These are phyloP conservation scores for Biscutella laevigata DNA, from an alignment of 441 rosid genomes.

Conservation along the genomic window DNA sequence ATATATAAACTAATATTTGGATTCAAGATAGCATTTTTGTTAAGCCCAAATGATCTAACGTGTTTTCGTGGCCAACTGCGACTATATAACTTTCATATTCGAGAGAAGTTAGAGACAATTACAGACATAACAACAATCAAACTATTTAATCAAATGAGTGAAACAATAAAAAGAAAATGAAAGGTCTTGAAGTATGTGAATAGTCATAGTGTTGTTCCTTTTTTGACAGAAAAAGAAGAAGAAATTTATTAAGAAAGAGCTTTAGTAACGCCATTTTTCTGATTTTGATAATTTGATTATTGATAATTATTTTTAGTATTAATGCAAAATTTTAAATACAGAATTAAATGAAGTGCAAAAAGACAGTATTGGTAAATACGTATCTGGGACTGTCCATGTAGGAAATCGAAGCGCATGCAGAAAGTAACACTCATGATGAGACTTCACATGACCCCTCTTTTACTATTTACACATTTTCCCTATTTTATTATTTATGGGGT, in stretches of 20 bases:
- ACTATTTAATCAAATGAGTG: too few relatives aligned
- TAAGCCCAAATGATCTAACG: too few relatives aligned
- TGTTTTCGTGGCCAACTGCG: too few relatives aligned
- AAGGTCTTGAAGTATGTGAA: too few relatives aligned
- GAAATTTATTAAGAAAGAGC: slow-evolving; percentile 9
- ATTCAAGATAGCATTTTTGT: too few relatives aligned
- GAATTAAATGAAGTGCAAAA: background rate
- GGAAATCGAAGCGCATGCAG: slow-evolving; percentile 29
- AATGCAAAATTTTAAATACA: background rate
- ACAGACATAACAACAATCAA: too few relatives aligned
- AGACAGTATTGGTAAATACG: slow-evolving; percentile 5
- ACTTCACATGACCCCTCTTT: slow-evolving; percentile 26
- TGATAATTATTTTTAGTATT: background rate
- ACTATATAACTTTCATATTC: too few relatives aligned
- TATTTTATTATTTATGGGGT: too few relatives aligned
- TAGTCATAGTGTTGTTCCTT: background rate
- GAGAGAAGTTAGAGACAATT: too few relatives aligned
- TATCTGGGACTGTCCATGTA: slow-evolving; percentile 26
- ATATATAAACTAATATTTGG: too few relatives aligned
- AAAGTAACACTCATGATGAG: slow-evolving; percentile 29
- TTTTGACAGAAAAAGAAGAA: background rate
- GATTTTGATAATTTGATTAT: background rate
- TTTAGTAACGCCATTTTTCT: background rate
- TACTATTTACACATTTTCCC: background rate
- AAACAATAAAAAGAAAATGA: too few relatives aligned